Evolutionary conservation across 1,139 yeast species (phyloP), one percentile per base, ranked within the genome.

Genomic region (Saccharomyces pastorianus): DNA sequence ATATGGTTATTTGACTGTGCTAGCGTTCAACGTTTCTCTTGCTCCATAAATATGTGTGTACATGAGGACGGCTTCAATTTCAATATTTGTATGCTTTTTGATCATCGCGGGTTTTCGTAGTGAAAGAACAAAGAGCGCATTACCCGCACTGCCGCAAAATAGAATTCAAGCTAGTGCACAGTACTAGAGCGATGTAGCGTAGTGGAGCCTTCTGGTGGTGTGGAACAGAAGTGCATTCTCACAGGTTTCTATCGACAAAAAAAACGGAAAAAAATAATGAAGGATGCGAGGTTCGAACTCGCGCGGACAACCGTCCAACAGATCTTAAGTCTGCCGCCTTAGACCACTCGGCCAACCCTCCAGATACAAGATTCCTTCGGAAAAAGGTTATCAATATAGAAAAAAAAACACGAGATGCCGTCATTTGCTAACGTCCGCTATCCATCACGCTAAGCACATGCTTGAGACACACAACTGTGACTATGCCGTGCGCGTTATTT

Each of bases 201-300:
- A 3, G 23, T 20, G 23, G 9, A 5, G 9, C 25, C 6, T 20
- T 11, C 4, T 9, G 2, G 9, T 6, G 1, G 7, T 2, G 44
- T 17, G 23, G 13, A n/a, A 20, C 41, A 3, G 14, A 20, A 2
- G 23, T 20, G 3, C 2, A 20, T 20, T 20, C 23, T 20, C 23
- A 20, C 23, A 20, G 4, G 3, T 3, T 2, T 20, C 23, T 3
- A 20, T 20, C 23, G 4, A 20, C 41, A 2, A 13, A 34, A 14
- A n/a, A 8, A n/a, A 2, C n/a, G 32, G 27, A 32, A 60, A 69
- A 76, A 76, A 71, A 71, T 73, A 73, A 66, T 82, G 86, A 81
- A 81, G 85, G 86, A 79, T 80, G 87, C 86, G 87, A 81, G 87
- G 85, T 82, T 82, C 87, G 87, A 83, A 82, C 87, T 82, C 86